These are phyloP conservation scores for Glutinoglossum americanum DNA, from an alignment of 495 filamentous ascomycete species.

Conservation along the genomic window DNA sequence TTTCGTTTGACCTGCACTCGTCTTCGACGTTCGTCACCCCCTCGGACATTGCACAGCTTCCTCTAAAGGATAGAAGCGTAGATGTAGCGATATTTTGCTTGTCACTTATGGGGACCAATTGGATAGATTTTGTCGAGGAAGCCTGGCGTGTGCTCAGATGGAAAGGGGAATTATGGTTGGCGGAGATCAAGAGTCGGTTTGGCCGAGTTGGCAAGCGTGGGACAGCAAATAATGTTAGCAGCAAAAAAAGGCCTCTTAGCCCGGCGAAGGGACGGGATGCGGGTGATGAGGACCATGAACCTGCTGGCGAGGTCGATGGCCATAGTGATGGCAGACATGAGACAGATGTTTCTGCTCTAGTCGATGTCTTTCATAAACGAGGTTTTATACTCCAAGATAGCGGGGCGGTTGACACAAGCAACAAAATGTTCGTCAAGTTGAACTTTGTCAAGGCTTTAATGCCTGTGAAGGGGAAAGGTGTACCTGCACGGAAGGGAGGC, in stretches of 20 bases:
- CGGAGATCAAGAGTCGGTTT: slow-evolving; percentile 88
- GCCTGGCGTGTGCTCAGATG: slow-evolving; percentile 76
- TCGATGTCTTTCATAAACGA: slow-evolving; percentile 53
- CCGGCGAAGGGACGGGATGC: slow-evolving; percentile 18
- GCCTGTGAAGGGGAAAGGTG: slow-evolving; percentile 49
- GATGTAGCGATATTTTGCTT: slow-evolving; percentile 87
- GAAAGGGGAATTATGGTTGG: slow-evolving; percentile 88
- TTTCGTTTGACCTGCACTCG: slow-evolving; percentile 39
- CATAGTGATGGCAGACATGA: slow-evolving; percentile 28
- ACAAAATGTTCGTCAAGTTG: slow-evolving; percentile 98
- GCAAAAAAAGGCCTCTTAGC: slow-evolving; percentile 21
- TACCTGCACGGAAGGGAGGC: slow-evolving; percentile 17
- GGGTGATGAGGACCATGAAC: slow-evolving; percentile 18
- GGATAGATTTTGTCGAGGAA: slow-evolving; percentile 86
- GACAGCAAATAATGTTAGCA: slow-evolving; percentile 39
- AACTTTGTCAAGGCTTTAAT: slow-evolving; percentile 61
- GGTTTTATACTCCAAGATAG: slow-evolving; percentile 49
- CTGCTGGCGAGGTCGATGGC: slow-evolving; percentile 20
- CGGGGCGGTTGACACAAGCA: slow-evolving; percentile 51
- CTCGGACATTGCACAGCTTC: slow-evolving; percentile 72
- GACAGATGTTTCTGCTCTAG: slow-evolving; percentile 74
- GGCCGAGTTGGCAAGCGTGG: slow-evolving; percentile 35
- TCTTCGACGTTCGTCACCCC: slow-evolving; percentile 44
- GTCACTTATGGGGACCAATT: slow-evolving; percentile 96
- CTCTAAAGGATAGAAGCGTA: slow-evolving; percentile 43